Evolutionary conservation across 2,329 filamentous ascomycete genomes (phyloP).

Genomic region (Colletotrichum musicola): DNA sequence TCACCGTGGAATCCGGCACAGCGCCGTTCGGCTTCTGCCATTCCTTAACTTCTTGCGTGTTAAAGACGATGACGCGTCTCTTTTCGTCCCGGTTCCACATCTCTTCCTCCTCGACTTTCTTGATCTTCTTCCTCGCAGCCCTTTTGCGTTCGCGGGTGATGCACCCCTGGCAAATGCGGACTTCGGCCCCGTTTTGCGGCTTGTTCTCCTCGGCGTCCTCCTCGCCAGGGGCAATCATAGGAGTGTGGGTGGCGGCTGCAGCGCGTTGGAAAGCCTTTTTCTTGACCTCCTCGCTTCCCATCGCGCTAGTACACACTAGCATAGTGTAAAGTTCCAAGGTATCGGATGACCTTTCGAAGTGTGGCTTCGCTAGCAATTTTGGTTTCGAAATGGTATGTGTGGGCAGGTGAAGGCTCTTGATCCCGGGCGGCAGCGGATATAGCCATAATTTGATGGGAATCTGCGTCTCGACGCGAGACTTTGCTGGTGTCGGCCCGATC

Average conservation of each 20-base stretch:
- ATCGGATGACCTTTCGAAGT: constrained; percentile 75
- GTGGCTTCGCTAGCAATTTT: constrained; percentile 84
- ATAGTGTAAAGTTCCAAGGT: constrained; percentile 84
- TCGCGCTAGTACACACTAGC: constrained; percentile 92
- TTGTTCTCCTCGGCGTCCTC: constrained; percentile 75
- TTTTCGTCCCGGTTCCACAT: constrained; percentile 85
- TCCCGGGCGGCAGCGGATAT: constrained; percentile 78
- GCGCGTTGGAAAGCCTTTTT: constrained; percentile 75
- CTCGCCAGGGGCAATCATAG: constrained; percentile 48
- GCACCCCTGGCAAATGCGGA: constrained; percentile 92
- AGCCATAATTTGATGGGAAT: constrained; percentile 89
- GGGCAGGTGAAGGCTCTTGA: constrained; percentile 87
- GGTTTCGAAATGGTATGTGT: constrained; percentile 94
- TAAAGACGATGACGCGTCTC: constrained; percentile 89
- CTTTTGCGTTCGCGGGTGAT: constrained; percentile 92
- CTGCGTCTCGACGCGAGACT: constrained; percentile 96
- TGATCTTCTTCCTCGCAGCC: constrained; percentile 90
- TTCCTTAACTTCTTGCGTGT: constrained; percentile 87
- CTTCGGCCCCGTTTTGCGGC: constrained; percentile 90
- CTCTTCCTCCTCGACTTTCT: constrained; percentile 93
- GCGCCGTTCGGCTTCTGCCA: constrained; percentile 70
- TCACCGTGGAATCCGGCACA: constrained; percentile 54
- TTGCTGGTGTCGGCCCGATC: constrained; percentile 77
- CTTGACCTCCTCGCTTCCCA: constrained; percentile 77
- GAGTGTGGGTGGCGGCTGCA: constrained; percentile 57